Base-by-base conservation (phyloP, 2,329 filamentous ascomycete genomes). In the Aspergillus bombycis region DNA sequence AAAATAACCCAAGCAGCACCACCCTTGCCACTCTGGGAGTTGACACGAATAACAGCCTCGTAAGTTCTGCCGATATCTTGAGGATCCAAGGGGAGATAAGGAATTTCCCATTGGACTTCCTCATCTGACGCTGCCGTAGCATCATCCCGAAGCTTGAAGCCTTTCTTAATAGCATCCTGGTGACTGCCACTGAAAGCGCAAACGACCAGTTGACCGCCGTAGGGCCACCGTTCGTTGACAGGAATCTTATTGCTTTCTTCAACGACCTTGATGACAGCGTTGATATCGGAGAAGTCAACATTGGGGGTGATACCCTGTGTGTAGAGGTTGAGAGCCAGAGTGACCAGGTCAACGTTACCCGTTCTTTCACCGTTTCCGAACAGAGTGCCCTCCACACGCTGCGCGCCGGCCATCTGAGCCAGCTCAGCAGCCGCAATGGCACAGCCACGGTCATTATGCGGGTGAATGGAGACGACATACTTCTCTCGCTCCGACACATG, bases 41-140 rank as follows among this genome's bases (percentile, higher is more conserved):
- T 99, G 86, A 98, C 94, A 64, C 94, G 91, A 76, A 98, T 98
- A 75, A 98, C 91, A 63, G 94, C 94, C 80, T 98, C 94, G 86
- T 98, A 98, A n/a, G 90, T 97, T 62, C 94, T 89, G 57, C 94
- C 94, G 68, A 98, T 97, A 74, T 98, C 94, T 74, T 91, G 86
- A 6, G 94, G 94, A 74, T 98, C 94, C 71, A 98, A 86, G 14
- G 94, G 94, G 56, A 98, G 89, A 76, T 98, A 98, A 0, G 94
- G 94, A 45, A 97, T 85, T 70, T 91, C 83, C 94, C 94, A 98
- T 46, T 81, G 82, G 73, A 89, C 87, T 62, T 94, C 88, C 74
- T 85, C 82, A 6, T 79, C 82, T 53, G 85, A 83, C 60, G 79
- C 82, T 53, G 85, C 83, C 60, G 84, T 85, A 0, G 84, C 79